Evolutionary conservation across 2,329 filamentous ascomycete species (phyloP), one percentile per base, ranked within the genome.

Genomic region (Fusarium odoratissimum): DNA sequence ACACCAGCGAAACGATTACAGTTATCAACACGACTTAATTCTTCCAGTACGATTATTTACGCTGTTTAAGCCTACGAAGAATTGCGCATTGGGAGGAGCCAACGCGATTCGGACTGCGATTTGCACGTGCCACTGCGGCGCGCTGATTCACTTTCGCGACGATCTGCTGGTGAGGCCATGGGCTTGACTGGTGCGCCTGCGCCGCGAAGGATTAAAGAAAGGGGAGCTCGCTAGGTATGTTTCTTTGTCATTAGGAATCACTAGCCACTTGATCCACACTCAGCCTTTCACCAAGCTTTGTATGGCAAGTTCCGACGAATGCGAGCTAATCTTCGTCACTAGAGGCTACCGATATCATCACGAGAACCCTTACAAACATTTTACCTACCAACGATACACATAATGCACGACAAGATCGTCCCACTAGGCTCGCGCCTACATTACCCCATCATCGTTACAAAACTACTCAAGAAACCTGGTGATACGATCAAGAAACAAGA

Each of bases 371-470:
- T 51, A 31, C 56, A 59, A 51, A 61, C 51, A 49, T 51, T 41
- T 31, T 44, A 33, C 52, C 42, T 23, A 60, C 37, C 35, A 42
- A 38, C 52, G 42, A 55, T 45, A 69, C 41, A 69, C 57, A 78
- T 28, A 52, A 83, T 83, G 82, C 79, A 79, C 78, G 81, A 83
- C 77, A 83, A 83, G 69, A 66, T 79, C 56, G 81, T 91, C 64
- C 84, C 82, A 61, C 79, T 91, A 64, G 89, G 89, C 78, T 83
- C 86, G 76, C 86, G 89, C 83, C 90, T 98, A 76, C 93, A 92
- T 83, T 99, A 98, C 83, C 96, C 96, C 77, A 95, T 98, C 83
- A 97, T 92, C 76, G 92, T 99, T 83, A 95, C 91, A 77, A 92
- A 94, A 82, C 88, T 98, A 69, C 89, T 95, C 75, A 95, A 94